Evolutionary conservation across 2,329 filamentous ascomycete genomes (phyloP).

Genomic region (Microdochium trichocladiopsis): DNA sequence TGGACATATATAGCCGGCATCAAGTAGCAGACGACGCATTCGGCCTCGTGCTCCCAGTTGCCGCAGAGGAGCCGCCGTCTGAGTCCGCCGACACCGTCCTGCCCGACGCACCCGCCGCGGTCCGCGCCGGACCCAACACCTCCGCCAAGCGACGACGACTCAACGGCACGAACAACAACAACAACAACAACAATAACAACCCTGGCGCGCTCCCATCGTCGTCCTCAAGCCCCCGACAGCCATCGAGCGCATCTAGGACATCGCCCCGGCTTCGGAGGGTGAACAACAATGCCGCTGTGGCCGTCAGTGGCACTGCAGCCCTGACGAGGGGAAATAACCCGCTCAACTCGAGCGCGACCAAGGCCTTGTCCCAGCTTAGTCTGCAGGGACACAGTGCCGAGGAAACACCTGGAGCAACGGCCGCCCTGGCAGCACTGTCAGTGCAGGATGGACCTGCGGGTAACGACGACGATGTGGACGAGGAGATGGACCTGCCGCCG

Average conservation of each 20-base stretch:
- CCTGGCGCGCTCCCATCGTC: neutral
- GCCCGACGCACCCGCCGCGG: conserved; percentile 11
- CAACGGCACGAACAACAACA: too few relatives aligned
- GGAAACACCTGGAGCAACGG: neutral
- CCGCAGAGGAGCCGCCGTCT: conserved; percentile 8
- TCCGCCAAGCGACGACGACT: conserved; percentile 39
- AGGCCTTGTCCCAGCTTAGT: neutral
- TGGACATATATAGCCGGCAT: too few relatives aligned
- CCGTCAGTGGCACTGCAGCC: neutral
- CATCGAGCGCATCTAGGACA: neutral
- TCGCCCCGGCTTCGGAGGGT: neutral
- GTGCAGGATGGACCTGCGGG: neutral
- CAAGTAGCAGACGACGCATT: too few relatives aligned
- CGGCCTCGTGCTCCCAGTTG: conserved; percentile 1
- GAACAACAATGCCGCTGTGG: neutral
- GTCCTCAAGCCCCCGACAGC: neutral
- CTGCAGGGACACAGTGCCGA: neutral
- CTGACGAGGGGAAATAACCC: neutral
- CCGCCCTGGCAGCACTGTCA: neutral
- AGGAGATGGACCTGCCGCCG: neutral
- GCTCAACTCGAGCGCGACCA: neutral
- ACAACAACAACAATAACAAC: conserved; percentile 9
- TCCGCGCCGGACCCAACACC: conserved; percentile 36
- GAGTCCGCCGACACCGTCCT: conserved; percentile 6
- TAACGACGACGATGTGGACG: neutral